Base-by-base conservation (phyloP, 495 filamentous ascomycete species). In the Schizothecium vesticola region DNA sequence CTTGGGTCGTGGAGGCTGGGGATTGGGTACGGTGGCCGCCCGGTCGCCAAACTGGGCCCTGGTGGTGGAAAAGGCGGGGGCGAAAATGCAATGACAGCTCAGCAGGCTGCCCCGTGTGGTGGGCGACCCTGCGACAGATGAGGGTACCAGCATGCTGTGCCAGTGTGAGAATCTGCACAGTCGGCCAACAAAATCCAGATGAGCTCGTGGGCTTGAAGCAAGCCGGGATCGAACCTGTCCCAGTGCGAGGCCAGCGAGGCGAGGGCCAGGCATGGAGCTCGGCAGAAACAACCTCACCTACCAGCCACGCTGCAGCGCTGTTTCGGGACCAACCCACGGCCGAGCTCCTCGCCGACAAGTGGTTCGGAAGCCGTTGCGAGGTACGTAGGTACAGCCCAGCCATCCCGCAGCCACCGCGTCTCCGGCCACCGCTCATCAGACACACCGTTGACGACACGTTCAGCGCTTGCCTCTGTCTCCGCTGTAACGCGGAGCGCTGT, bases 81-180 rank as follows among this genome's bases (percentile, higher is more conserved):
- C 66, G 70, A 62, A 70, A 61, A 74, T 78, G 76, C 75, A 77
- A 73, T 72, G 76, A 72, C 76, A 78, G 68, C 76, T 69, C 76
- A 78, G 70, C 67, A 62, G 73, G 70, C 72, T 73, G n/a, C n/a
- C n/a, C n/a, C n/a, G 68, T 72, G 70, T 51, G 31, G 65, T 68
- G 69, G 56, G 29, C 61, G 61, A 29, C 31, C 7, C 61, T n/a
- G 28, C 31, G 43, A 55, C 31, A 61, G 19, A 33, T 36, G 60
- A 28, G 25, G 26, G 26, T 61, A 28, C 11, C 60, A 22, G 31
- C 60, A 31, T 31, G 60, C 60, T 61, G 60, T 61, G 60, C 60
- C 26, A 61, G 60, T 26, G 57, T 59, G 57, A 59, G 57, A 59
- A 23, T 26, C 57, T 23, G 22, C 22, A 28, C 26, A 26, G 59